These are phyloP conservation scores for Saprolegnia diclina DNA, from an alignment of 352 stramenopile species.

Conservation along the genomic window DNA sequence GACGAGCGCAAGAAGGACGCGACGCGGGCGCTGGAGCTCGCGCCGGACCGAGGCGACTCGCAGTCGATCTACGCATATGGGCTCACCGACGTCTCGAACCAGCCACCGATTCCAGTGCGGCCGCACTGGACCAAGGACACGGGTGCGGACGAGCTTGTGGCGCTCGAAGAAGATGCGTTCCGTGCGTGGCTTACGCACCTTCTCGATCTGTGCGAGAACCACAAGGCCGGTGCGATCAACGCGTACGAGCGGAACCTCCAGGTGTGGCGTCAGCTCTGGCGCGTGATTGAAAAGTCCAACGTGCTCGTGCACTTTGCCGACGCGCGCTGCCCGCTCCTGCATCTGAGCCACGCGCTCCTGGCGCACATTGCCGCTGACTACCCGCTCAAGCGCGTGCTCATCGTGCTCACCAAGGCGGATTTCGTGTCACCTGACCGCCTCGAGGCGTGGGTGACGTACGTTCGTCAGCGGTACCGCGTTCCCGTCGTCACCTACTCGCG, in stretches of 20 bases:
- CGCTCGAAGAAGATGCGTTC: conserved; percentile 51
- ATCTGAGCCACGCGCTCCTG: conserved; percentile 64
- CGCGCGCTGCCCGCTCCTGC: conserved; percentile 58
- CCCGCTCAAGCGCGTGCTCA: conserved; percentile 30
- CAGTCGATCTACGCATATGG: conserved; percentile 67
- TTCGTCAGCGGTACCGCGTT: conserved; percentile 25
- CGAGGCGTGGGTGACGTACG: conserved; percentile 19
- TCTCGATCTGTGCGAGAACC: conserved; percentile 34
- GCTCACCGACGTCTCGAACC: conserved; percentile 48
- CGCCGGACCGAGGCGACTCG: conserved; percentile 51
- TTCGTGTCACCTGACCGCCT: conserved; percentile 15
- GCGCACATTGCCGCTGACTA: conserved; percentile 38
- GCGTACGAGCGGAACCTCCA: conserved; percentile 76
- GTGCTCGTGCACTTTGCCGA: conserved; percentile 74
- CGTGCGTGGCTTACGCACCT: conserved; percentile 35
- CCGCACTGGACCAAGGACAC: conserved; percentile 58
- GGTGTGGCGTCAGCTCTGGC: conserved; percentile 78
- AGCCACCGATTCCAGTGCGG: conserved; percentile 59
- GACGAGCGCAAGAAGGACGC: conserved; percentile 67
- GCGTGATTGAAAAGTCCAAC: conserved; percentile 67
- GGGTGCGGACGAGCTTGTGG: conserved; percentile 55
- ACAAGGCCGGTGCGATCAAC: conserved; percentile 39
- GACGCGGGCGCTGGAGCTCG: conserved; percentile 51
- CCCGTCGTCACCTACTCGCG: conserved; percentile 22
- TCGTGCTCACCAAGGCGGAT: conserved; percentile 26